Base-by-base conservation (phyloP, 352 stramenopile species). In the Chrysophaeum taylorii region DNA sequence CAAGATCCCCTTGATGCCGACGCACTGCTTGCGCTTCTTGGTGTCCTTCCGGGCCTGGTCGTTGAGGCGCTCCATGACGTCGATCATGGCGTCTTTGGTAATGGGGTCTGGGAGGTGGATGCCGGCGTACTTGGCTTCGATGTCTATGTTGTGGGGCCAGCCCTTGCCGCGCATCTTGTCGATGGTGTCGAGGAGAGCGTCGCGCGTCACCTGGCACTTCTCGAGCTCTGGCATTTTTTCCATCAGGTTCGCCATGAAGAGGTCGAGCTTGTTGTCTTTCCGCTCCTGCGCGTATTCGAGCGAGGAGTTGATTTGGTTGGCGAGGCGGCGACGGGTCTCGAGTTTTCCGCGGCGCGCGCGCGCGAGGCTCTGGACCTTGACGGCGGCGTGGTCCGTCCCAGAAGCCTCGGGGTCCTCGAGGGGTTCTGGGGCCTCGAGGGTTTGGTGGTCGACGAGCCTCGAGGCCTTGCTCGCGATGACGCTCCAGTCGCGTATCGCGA, bases 61-160 rank as follows among this genome's bases (percentile, higher is more conserved):
- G 36, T 66, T 66, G 12, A 66, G 36, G 14, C 27, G 31, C 16
- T 66, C 57, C 33, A 66, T 5, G 33, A 66, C 23, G 33, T 66
- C 57, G 57, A 42, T 45, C 31, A 66, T 66, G 12, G 57, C 27
- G 36, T 66, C 57, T 25, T 66, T 66, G 33, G 57, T 66, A 23
- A 66, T 5, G 9, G 33, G 57, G 33, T 66, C 35, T 9, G 57
- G 57, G 9, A 66, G 31, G 57, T 66, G 14, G 5, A 66, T 42
- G 33, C 57, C 57, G 33, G 2, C 29, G 57, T 66, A 35, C 7
- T 25, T 31, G 21, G 45, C 18, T 54, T 43, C 33, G 9, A 45
- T 25, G 4, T 41, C 33, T 15, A 66, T 7, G 57, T 25, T 37
- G 12, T 18, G 27, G 14, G 57, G 57, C 57, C 57, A 66, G 33